Evolutionary conservation across 352 stramenopile species (phyloP).

Genomic region (Thalassiosira delicatula): DNA sequence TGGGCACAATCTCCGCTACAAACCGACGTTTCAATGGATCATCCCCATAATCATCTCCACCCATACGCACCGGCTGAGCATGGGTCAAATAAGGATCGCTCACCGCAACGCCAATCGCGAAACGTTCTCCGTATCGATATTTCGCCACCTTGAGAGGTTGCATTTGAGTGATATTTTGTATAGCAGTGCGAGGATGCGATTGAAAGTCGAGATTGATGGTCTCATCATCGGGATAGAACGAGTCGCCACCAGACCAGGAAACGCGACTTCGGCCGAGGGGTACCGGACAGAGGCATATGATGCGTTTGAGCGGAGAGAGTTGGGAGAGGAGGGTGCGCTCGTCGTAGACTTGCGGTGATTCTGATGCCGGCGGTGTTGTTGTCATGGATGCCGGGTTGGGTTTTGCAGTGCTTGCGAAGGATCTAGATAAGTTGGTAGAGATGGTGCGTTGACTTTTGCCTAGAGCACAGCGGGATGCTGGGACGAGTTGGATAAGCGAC

Average conservation of each 20-base stretch:
- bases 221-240: background rate
- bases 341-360: conserved; percentile 1
- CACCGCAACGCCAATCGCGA: conserved; percentile 38
- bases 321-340: conserved; percentile 33
- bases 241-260: conserved; percentile 37
- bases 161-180: conserved; percentile 18
- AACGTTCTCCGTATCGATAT: conserved; percentile 50
- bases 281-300: conserved; percentile 51
- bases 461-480: too few relatives aligned
- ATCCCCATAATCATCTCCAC: background rate
- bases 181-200: background rate
- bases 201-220: conserved; percentile 19
- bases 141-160: conserved; percentile 20
- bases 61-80: conserved; percentile 30
- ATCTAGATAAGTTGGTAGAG: too few relatives aligned
- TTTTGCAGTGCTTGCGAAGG: too few relatives aligned
- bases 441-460: too few relatives aligned
- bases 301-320: conserved; percentile 41
- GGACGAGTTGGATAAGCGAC: too few relatives aligned
- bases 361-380: too few relatives aligned
- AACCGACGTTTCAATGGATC: conserved; percentile 3
- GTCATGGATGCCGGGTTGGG: too few relatives aligned
- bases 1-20: conserved; percentile 32
- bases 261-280: conserved; percentile 32
- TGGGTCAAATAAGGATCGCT: conserved; percentile 53